Base-by-base conservation (phyloP, 805 yeast species). In the Ogataea saltuana region DNA sequence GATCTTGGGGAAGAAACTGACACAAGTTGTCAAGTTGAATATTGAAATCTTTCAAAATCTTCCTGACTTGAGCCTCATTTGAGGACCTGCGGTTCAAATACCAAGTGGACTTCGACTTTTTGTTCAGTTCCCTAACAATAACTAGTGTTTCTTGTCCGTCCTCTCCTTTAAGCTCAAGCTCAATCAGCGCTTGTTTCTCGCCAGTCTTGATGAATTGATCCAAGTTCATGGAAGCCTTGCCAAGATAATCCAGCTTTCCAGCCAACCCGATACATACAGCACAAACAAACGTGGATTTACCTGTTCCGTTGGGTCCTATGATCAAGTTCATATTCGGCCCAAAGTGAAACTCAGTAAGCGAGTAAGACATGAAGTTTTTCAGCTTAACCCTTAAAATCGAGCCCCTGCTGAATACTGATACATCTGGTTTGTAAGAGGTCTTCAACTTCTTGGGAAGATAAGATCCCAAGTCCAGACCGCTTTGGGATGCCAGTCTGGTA, bases 271-370 rank as follows among this genome's bases (percentile, higher is more conserved):
- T 70, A 59, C 96, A 91, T 1, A 91, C 78, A 0, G 97, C 98
- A 47, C 97, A 87, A 4, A 93, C 90, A 55, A 93, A 78, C 0
- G 98, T 88, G 28, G 93, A 83, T 58, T 93, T 93, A 6, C 99
- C 99, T 0, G 96, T 79, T 26, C 99, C 99, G 61, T 93, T 93
- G 10, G 97, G 97, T 0, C 97, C 99, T 41, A 93, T 84, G 45
- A 93, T 85, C 83, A 93, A 80, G 59, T 93, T 93, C 59, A 93
- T 71, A 2, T 83, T 72, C 0, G 97, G 97, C 0, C 91, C 85
- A 44, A 91, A 74, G 29, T 73, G 71, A 63, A 88, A 88, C 61
- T 83, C 89, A 0, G 86, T 80, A 34, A 75, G 64, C 1, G 79
- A 56, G 60, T 84, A 85, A 0, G 90, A 84, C 59, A 87, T 81